These are phyloP conservation scores for Mesembryanthemum crystallinum DNA, from an alignment of 148 eudicot species.

Conservation along the genomic window DNA sequence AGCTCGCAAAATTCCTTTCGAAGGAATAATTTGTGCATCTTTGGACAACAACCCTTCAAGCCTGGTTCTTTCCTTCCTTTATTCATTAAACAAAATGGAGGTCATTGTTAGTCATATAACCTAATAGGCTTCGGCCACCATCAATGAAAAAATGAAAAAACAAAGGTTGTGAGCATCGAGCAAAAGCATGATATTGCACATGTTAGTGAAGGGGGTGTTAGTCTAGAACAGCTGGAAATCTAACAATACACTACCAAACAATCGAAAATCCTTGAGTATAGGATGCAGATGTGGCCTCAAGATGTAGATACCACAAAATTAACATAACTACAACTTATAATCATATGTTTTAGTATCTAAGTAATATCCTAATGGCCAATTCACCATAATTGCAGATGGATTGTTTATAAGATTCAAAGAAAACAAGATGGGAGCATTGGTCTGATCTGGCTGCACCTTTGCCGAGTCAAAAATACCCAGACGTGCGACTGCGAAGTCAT, in stretches of 20 bases:
- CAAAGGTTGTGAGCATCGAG: slow-evolving; percentile 1
- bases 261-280: not conserved
- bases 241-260: not conserved
- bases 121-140: not conserved
- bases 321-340: not conserved
- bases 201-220: not conserved
- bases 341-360: not conserved
- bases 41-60: slow-evolving; percentile 56
- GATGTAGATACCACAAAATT: not conserved
- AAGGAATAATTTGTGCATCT: slow-evolving; percentile 65
- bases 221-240: not conserved
- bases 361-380: not conserved
- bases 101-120: not conserved
- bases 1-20: slow-evolving; percentile 70
- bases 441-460: not conserved
- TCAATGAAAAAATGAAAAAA: not conserved
- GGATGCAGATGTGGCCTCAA: not conserved
- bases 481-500: not conserved
- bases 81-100: slow-evolving; percentile 16
- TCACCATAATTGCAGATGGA: not conserved
- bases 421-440: not conserved
- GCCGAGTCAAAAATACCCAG: not conserved
- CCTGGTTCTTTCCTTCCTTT: slow-evolving; percentile 73
- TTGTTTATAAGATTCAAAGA: not conserved
- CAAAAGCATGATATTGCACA: slow-evolving; percentile 4